Percentiles rank a stretch among this genome's conserved stretches.
Conservation (phyloP, 495 filamentous ascomycete species). For the Penicillium alfredii region DNA sequence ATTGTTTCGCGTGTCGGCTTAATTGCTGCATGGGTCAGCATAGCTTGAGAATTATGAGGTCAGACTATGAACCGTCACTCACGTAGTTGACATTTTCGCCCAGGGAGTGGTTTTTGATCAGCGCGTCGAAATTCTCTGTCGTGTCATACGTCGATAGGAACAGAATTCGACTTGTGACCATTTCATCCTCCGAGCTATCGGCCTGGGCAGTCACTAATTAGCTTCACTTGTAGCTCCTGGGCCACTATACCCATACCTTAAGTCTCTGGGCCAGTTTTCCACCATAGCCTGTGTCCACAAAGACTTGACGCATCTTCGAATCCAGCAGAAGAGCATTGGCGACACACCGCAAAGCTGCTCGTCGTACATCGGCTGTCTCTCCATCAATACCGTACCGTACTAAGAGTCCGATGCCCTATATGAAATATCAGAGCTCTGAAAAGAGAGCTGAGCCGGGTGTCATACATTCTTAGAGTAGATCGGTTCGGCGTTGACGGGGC, state of each 20-base stretch:
- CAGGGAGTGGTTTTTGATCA: conserved; percentile 66
- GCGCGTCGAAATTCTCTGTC: conserved; percentile 55
- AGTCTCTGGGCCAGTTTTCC: conserved; percentile 64
- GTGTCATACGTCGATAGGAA: conserved; percentile 85
- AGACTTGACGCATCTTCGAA: conserved; percentile 63
- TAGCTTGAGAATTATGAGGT: background rate
- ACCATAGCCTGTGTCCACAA: conserved; percentile 73
- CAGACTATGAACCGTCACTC: conserved; percentile 2
- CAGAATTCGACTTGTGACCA: conserved; percentile 74
- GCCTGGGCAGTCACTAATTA: conserved; percentile 34
- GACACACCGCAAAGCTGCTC: conserved; percentile 75
- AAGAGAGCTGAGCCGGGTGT: background rate
- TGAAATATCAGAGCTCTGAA: conserved; percentile 14
- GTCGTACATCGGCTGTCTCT: conserved; percentile 55
- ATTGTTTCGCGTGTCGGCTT: conserved; percentile 57
- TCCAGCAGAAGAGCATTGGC: conserved; percentile 81
- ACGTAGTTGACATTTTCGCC: conserved; percentile 63
- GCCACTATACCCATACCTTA: conserved; percentile 39
- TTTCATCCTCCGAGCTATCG: conserved; percentile 80
- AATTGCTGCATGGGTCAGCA: conserved; percentile 51
- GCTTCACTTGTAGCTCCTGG: conserved; percentile 1
- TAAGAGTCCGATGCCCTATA: conserved; percentile 71
- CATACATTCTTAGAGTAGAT: conserved; percentile 73
- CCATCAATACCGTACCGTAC: conserved; percentile 62
- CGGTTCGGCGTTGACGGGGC: conserved; percentile 62